A percentile compares a stretch with the other conserved stretches of the same genome.
Conservation (phyloP, 2,329 filamentous ascomycete species). For the Fusarium chuoi region DNA sequence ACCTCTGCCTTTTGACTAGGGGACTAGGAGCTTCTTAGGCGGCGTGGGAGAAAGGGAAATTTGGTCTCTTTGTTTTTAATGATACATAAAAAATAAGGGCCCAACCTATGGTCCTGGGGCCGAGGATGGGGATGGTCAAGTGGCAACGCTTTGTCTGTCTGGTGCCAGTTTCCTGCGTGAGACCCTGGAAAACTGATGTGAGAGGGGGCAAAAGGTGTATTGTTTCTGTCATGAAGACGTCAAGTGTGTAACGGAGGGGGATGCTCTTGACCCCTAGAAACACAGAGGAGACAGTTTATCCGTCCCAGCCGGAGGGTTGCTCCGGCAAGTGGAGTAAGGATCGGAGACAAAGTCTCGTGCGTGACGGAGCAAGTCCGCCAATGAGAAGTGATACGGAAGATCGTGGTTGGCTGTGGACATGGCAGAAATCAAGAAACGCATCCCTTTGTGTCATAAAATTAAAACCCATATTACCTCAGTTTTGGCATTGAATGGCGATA, state of each 20-base stretch:
- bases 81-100: not conserved
- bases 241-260: slow-evolving; percentile 4
- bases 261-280: not conserved
- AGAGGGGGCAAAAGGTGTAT: not conserved
- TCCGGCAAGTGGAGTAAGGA: not conserved
- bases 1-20: not conserved
- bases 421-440: not conserved
- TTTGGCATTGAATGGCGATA: not conserved
- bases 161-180: slow-evolving; percentile 9
- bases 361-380: slow-evolving; percentile 21
- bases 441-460: not conserved
- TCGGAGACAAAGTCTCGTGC: not conserved
- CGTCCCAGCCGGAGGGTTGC: not conserved
- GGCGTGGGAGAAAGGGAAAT: not conserved
- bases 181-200: slow-evolving; percentile 17
- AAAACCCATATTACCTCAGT: not conserved
- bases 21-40: not conserved
- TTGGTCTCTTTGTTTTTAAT: slow-evolving; percentile 2
- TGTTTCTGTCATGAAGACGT: slow-evolving; percentile 15
- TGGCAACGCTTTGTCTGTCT: not conserved
- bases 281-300: slow-evolving; percentile 1
- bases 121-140: not conserved
- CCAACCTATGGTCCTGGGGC: not conserved
- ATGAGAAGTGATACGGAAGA: not conserved
- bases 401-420: not conserved